Conservation (phyloP, 306 rosid genomes). For the Cucumis sativus region DNA sequence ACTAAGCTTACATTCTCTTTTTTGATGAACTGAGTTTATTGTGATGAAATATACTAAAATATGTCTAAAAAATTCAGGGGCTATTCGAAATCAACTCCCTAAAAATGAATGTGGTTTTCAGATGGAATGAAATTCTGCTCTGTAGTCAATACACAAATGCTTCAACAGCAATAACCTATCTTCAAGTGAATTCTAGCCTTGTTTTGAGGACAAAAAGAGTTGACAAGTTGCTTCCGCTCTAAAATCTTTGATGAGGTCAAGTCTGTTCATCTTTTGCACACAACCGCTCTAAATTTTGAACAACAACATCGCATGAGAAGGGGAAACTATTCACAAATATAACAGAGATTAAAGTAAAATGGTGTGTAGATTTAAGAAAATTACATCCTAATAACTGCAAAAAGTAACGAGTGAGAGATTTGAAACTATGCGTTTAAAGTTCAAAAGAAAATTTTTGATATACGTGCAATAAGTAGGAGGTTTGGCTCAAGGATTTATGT, state of each 20-base stretch:
- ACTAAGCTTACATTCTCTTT: not conserved
- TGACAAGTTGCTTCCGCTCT: not conserved
- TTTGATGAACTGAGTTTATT: not conserved
- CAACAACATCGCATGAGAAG: not conserved
- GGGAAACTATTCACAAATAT: not conserved
- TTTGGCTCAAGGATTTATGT: too few relatives aligned
- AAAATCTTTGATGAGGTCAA: not conserved
- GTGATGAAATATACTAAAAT: not conserved
- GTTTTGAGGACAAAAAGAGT: not conserved
- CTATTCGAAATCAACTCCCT: not conserved
- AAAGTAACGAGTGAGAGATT: too few relatives aligned
- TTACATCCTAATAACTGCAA: too few relatives aligned
- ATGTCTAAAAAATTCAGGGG: not conserved
- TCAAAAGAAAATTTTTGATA: too few relatives aligned
- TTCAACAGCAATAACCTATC: not conserved
- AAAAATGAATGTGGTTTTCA: not conserved
- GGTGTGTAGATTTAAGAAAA: not conserved
- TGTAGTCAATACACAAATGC: not conserved
- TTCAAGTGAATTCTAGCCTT: not conserved
- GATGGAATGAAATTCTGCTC: not conserved
- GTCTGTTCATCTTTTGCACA: conserved; percentile 53
- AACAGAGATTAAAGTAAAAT: not conserved
- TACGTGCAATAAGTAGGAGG: too few relatives aligned
- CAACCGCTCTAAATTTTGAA: conserved; percentile 52
- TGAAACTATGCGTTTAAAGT: too few relatives aligned